Evolutionary conservation across 192 early-diverging fungal genomes (phyloP), one percentile per base, ranked within the genome.

Genomic region (Coemansia umbellata): DNA sequence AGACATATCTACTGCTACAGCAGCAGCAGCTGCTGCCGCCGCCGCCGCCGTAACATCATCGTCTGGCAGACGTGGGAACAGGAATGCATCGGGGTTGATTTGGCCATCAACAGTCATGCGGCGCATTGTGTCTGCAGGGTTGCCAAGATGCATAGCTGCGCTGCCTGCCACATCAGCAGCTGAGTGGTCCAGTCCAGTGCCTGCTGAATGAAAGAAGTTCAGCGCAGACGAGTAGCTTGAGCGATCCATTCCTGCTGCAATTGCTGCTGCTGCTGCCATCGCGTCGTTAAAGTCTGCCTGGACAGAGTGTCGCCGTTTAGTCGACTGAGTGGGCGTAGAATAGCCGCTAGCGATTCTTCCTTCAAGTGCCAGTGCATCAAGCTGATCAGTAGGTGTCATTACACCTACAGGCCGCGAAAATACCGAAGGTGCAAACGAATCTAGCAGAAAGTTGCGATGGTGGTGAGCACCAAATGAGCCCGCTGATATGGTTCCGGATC

Each of bases 21-120:
- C 47, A n/a, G 53, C 59, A 2, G 51, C 60, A 1, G 56, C 55
- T 17, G 62, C 58, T 17, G 51, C 64, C 5, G 23, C 69, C 0
- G 65, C 65, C 0, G 57, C 64, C 0, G 53, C 58, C 13, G 67
- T 31, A 3, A 39, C 30, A 8, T 72, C 58, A 15, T 75, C 72
- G 13, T 75, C 73, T 0, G 73, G 61, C n/a, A 75, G 54, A 9
- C 73, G 73, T 8, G 73, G 73, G 23, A 75, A 75, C 49, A 75
- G 35, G 15, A 56, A 75, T 9, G 65, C 57, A 13, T 75, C 73
- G 11, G 63, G 41, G 22, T 42, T 50, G 5, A 68, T 61, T 8
- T 65, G 60, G 18, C 60, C 73, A 0, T 47, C 72, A 14, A 68
- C 66, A 0, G 72, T 75, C 72, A 75, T 75, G 15, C 72, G 51